Base-by-base conservation (phyloP, 2,329 filamentous ascomycete genomes). In the Podosphaera fusca region DNA sequence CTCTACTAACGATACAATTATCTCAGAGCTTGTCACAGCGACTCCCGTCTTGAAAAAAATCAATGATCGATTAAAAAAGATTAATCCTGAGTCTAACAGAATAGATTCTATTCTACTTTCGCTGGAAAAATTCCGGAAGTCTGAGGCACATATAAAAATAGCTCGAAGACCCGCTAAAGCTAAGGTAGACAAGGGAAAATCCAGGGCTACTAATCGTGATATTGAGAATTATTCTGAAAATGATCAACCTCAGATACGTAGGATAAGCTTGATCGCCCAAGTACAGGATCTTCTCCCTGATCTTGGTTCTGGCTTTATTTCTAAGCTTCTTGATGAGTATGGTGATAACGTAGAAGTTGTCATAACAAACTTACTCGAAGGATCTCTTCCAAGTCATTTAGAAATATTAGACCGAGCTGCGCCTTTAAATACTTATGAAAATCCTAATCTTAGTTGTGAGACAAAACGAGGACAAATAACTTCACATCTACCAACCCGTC, bases 251-350 rank as follows among this genome's bases (percentile, higher is more conserved):
- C 86, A 92, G 64, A 72, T 90, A 30, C 87, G 95, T 68, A 81
- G 76, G 47, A 84, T 94, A 79, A 89, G 84, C 63, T 79, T 90
- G 54, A 80, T 96, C 55, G 84, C 84, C 0, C 87, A 94, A 67
- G 76, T 98, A n/a, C 88, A 95, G 66, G 90, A 98, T 66, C 74
- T 96, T 0, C 95, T 96, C 65, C 87, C 90, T 0, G 80, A 94
- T 60, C 73, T 96, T 8, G 88, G 89, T 4, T 82, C 85, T 3
- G 85, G 77, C 0, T 96, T 95, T 66, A 73, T 96, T 14, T 75
- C 85, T 21, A 84, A 78, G 63, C 75, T 94, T 8, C 74, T 95
- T 31, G 84, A 90, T 63, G 81, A 86, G 66, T 95, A 92, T 67
- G 70, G 73, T 50, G 81, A 92, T 62, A 75, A 89, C 64, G 77